These are phyloP conservation scores for Aspergillus cristatus DNA, from an alignment of 495 filamentous ascomycete species.

Conservation along the genomic window DNA sequence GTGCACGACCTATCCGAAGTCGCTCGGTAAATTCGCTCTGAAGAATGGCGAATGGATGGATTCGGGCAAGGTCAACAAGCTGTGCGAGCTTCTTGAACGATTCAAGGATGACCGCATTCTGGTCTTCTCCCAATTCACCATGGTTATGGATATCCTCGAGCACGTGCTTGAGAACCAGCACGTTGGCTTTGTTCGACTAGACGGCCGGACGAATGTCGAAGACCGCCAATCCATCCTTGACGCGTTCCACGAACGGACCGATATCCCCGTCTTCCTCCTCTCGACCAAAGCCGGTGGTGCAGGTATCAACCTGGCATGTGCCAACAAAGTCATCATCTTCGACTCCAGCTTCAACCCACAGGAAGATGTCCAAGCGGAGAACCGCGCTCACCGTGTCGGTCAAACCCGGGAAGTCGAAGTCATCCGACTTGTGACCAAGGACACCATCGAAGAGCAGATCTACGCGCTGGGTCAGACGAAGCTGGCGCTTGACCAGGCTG, in stretches of 20 bases:
- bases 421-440: conserved; percentile 65
- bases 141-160: conserved; percentile 83
- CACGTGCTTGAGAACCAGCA: conserved; percentile 64
- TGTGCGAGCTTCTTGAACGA: conserved; percentile 59
- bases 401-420: conserved; percentile 87
- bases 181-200: conserved; percentile 70
- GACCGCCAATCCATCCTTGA: conserved; percentile 77
- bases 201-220: conserved; percentile 75
- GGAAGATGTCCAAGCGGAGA: conserved; percentile 92
- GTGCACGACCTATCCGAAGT: conserved; percentile 59
- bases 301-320: conserved; percentile 87
- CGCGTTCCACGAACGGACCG: conserved; percentile 62
- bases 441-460: conserved; percentile 90
- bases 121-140: conserved; percentile 87
- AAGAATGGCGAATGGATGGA: conserved; percentile 79
- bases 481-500: conserved; percentile 79
- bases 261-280: conserved; percentile 84
- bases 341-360: conserved; percentile 94
- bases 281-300: conserved; percentile 90
- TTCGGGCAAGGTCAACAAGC: conserved; percentile 76
- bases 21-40: conserved; percentile 61
- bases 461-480: conserved; percentile 83
- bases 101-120: conserved; percentile 75
- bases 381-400: conserved; percentile 89
- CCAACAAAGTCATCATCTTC: conserved; percentile 97